Conservation (phyloP, 176 grass and related monocot species). For the Bonia amplexicaulis region DNA sequence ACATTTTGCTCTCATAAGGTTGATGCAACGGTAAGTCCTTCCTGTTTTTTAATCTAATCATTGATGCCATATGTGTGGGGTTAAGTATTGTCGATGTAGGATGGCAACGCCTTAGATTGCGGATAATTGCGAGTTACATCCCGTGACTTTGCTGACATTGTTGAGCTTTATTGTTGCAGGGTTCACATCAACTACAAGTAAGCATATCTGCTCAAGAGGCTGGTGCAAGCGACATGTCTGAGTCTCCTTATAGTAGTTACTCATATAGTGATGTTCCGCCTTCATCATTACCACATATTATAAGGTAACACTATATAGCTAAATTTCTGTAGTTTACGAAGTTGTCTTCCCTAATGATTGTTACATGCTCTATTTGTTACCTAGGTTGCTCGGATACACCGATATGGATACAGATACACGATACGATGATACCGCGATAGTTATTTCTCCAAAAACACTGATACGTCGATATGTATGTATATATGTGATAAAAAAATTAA, state of each 20-base stretch:
- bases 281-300: conserved; percentile 74
- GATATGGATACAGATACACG: no score
- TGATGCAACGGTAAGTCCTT: conserved; percentile 59
- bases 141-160: conserved; percentile 14
- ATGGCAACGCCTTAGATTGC: conserved; percentile 10
- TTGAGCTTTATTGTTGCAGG: conserved; percentile 49
- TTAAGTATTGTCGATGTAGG: background rate
- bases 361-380: background rate
- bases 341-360: conserved; percentile 9
- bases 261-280: conserved; percentile 74
- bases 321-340: conserved; percentile 12
- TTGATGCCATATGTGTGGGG: background rate
- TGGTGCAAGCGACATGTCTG: conserved; percentile 61
- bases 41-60: conserved; percentile 4
- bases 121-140: background rate
- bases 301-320: conserved; percentile 51
- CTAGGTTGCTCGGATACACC: no score
- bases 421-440: no score
- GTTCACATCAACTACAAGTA: conserved; percentile 77
- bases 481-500: no score
- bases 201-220: conserved; percentile 72
- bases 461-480: no score
- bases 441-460: no score
- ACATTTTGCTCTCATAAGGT: conserved; percentile 72
- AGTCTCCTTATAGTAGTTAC: conserved; percentile 77